These are phyloP conservation scores for Elongisporangium senticosum DNA, from an alignment of 352 stramenopile species.

Conservation along the genomic window DNA sequence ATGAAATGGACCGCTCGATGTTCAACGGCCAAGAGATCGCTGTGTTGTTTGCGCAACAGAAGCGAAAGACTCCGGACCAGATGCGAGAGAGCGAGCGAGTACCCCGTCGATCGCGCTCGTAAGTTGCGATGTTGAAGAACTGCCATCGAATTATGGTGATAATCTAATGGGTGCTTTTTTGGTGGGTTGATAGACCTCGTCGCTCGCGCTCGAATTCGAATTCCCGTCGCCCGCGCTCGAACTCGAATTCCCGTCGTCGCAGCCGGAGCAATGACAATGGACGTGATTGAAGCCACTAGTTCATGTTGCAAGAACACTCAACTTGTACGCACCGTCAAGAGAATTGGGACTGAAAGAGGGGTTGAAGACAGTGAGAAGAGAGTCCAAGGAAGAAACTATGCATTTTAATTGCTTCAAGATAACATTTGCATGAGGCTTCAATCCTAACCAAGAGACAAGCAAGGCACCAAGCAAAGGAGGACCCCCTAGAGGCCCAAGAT, in stretches of 20 bases:
- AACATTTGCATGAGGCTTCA: conserved; percentile 31
- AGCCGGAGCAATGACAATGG: not conserved
- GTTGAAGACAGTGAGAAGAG: conserved; percentile 7
- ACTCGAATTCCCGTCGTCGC: not conserved
- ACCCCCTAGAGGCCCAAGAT: conserved; percentile 10
- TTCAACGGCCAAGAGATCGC: conserved; percentile 69
- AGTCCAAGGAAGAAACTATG: conserved; percentile 19
- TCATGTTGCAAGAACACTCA: not conserved
- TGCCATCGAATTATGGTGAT: not conserved
- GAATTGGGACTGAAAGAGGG: not conserved
- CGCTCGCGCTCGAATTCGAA: not conserved
- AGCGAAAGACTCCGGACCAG: conserved; percentile 69
- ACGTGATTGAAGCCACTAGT: not conserved
- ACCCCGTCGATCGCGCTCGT: not conserved
- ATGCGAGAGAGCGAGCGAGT: conserved; percentile 32
- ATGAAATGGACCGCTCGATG: conserved; percentile 63
- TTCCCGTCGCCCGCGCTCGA: not conserved
- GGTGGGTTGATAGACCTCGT: not conserved
- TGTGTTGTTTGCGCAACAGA: conserved; percentile 73
- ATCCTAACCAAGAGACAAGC: conserved; percentile 3
- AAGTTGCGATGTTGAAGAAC: not conserved
- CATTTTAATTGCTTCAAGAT: conserved; percentile 52
- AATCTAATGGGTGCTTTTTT: not conserved
- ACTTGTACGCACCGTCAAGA: not conserved
- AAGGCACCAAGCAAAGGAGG: not conserved